Percentiles rank a stretch among this genome's conserved stretches.
Conservation (phyloP, 2,329 filamentous ascomycete species). For the Cladosporium phlei region DNA sequence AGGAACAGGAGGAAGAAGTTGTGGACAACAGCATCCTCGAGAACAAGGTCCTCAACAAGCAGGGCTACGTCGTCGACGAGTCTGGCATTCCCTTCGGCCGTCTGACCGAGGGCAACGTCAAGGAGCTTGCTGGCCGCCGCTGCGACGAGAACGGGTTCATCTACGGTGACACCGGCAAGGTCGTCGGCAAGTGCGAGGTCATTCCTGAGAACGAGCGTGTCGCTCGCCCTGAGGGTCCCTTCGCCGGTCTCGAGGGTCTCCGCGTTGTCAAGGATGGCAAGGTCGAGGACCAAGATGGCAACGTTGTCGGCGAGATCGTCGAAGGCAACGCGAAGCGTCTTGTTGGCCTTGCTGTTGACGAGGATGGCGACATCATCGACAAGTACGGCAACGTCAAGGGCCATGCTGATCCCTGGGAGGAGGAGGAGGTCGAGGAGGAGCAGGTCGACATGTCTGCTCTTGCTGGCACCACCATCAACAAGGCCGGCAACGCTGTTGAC, state of each 20-base stretch:
- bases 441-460: constrained; percentile 56
- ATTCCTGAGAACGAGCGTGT: constrained; percentile 55
- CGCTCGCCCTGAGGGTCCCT: constrained; percentile 58
- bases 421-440: constrained; percentile 45
- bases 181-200: constrained; percentile 54
- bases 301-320: constrained; percentile 66
- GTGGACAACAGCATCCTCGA: constrained; percentile 51
- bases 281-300: constrained; percentile 72
- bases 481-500: constrained; percentile 59
- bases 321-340: constrained; percentile 69
- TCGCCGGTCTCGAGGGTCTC: constrained; percentile 61
- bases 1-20: constrained; percentile 41
- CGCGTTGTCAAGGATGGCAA: constrained; percentile 66
- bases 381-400: constrained; percentile 62
- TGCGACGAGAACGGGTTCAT: constrained; percentile 53
- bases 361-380: constrained; percentile 78
- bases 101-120: constrained; percentile 53
- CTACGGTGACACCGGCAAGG: constrained; percentile 53
- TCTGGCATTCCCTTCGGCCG: constrained; percentile 53
- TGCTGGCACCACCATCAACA: constrained; percentile 60
- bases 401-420: constrained; percentile 57
- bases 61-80: constrained; percentile 51
- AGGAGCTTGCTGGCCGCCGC: constrained; percentile 52
- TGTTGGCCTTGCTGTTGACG: constrained; percentile 69
- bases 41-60: constrained; percentile 53